Evolutionary conservation across 2,329 filamentous ascomycete species (phyloP).

Genomic region (Colletotrichum sp.): DNA sequence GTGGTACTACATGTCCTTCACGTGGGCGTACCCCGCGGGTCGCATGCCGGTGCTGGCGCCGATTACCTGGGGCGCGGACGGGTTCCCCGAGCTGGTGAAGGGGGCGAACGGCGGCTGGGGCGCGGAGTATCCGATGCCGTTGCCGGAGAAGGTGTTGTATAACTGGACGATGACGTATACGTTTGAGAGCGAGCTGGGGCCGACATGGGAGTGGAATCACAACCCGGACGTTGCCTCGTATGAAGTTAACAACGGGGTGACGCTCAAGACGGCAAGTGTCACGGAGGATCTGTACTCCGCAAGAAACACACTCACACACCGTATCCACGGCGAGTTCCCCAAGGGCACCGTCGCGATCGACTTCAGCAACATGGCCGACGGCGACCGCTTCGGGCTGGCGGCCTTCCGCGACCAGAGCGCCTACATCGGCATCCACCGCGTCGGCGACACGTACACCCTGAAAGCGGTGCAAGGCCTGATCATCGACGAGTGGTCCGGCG

Average conservation of each 20-base stretch:
- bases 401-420: slow-evolving; percentile 58
- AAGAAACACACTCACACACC: slow-evolving; percentile 52
- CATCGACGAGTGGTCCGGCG: slow-evolving; percentile 34
- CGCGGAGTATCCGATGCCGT: slow-evolving; percentile 43
- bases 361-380: slow-evolving; percentile 50
- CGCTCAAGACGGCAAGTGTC: slow-evolving; percentile 52
- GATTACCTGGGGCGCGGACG: slow-evolving; percentile 54
- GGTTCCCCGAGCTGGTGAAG: slow-evolving; percentile 51
- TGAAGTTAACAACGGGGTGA: slow-evolving; percentile 47
- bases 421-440: slow-evolving; percentile 55
- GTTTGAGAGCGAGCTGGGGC: slow-evolving; percentile 45
- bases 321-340: slow-evolving; percentile 49
- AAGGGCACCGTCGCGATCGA: slow-evolving; percentile 55
- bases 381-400: slow-evolving; percentile 57
- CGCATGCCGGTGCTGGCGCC: slow-evolving; percentile 63
- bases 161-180: slow-evolving; percentile 44
- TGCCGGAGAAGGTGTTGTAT: slow-evolving; percentile 23
- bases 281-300: slow-evolving; percentile 55
- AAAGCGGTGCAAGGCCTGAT: slow-evolving; percentile 41
- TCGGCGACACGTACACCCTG: slow-evolving; percentile 31
- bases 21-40: slow-evolving; percentile 59
- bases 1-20: slow-evolving; percentile 66
- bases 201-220: slow-evolving; percentile 67
- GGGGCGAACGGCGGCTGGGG: slow-evolving; percentile 53
- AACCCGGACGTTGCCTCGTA: slow-evolving; percentile 58